These are phyloP conservation scores for Phaffomyces opuntiae DNA, from an alignment of 805 yeast genomes.

Conservation along the genomic window DNA sequence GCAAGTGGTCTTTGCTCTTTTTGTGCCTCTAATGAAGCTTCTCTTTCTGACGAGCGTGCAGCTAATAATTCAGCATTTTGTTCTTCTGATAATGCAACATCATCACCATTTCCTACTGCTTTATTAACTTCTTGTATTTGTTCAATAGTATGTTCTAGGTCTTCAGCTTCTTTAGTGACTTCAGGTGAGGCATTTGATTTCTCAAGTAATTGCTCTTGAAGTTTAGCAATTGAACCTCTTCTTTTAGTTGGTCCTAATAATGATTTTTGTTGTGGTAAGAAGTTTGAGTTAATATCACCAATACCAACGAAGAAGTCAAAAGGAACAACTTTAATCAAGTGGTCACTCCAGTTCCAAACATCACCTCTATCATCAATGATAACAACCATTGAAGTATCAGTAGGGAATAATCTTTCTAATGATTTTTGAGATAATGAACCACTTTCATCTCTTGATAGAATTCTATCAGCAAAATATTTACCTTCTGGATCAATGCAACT, in stretches of 20 bases:
- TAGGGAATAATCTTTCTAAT: conserved; percentile 83
- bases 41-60: conserved; percentile 44
- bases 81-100: conserved; percentile 28
- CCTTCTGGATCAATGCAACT: conserved; percentile 88
- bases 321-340: conserved; percentile 87
- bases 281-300: conserved; percentile 93
- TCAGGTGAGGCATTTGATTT: conserved; percentile 11
- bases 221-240: conserved; percentile 46
- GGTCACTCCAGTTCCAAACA: conserved; percentile 97
- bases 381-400: conserved; percentile 93
- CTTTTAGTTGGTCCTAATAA: conserved; percentile 56
- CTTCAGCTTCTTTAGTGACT: conserved; percentile 26
- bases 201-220: conserved; percentile 40
- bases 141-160: conserved; percentile 20
- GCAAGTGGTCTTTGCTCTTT: conserved; percentile 81
- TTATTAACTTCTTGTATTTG: conserved; percentile 27
- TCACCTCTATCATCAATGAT: conserved; percentile 97
- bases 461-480: conserved; percentile 80
- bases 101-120: conserved; percentile 11
- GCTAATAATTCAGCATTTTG: conserved; percentile 25
- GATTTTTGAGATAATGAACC: conserved; percentile 89
- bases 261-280: conserved; percentile 71
- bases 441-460: conserved; percentile 88
- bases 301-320: conserved; percentile 95
- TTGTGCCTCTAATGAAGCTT: conserved; percentile 69